These are phyloP conservation scores for Nemania abortiva DNA, from an alignment of 2,329 filamentous ascomycete genomes.

Conservation along the genomic window DNA sequence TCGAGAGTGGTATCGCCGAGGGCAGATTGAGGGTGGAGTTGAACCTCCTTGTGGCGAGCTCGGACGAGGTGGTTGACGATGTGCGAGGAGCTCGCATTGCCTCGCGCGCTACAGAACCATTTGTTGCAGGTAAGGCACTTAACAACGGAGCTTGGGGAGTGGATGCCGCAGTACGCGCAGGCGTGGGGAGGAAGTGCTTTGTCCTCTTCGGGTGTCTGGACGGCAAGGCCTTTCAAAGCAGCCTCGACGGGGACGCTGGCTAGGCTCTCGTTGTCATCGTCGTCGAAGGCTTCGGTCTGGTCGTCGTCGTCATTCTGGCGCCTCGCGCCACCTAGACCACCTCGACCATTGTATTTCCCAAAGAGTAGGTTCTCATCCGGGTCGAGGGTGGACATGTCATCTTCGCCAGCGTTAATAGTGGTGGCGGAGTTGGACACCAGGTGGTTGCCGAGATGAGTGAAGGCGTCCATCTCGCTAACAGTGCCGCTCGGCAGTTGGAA, in stretches of 20 bases:
- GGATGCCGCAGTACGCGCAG: conserved; percentile 98
- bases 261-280: conserved; percentile 81
- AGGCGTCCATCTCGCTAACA: conserved; percentile 82
- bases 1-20: conserved; percentile 96
- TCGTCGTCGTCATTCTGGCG: conserved; percentile 89
- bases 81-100: conserved; percentile 95
- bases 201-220: conserved; percentile 76
- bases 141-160: conserved; percentile 93
- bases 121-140: conserved; percentile 97
- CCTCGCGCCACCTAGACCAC: conserved; percentile 59
- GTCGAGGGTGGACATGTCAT: conserved; percentile 77
- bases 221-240: conserved; percentile 72
- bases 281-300: conserved; percentile 83
- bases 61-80: conserved; percentile 98
- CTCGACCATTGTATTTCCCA: conserved; percentile 72
- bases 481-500: conserved; percentile 44
- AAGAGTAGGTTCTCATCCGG: conserved; percentile 86
- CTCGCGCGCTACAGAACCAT: conserved; percentile 98
- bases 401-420: conserved; percentile 88
- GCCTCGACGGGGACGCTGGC: conserved; percentile 85
- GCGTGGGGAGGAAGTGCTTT: conserved; percentile 94
- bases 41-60: conserved; percentile 97
- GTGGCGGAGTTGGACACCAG: conserved; percentile 85
- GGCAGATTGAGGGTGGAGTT: conserved; percentile 91
- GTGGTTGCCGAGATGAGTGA: conserved; percentile 89